Evolutionary conservation across 345 rosid genomes (phyloP).

Genomic region (Salix caprea): DNA sequence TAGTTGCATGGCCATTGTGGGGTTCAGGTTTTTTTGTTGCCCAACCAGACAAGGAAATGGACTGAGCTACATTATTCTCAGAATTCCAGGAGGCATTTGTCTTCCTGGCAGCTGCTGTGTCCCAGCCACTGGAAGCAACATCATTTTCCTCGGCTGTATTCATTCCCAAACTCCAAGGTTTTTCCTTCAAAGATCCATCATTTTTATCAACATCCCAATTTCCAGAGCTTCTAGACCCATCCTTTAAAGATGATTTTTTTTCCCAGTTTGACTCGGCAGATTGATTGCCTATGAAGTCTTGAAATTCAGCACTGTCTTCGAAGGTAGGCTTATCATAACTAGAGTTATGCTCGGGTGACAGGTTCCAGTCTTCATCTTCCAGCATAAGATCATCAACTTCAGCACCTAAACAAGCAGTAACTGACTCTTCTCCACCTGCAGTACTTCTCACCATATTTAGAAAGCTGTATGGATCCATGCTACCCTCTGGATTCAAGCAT

Average conservation of each 20-base stretch:
- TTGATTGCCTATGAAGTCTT: slow-evolving; percentile 27
- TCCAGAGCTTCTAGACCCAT: slow-evolving; percentile 22
- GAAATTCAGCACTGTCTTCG: slow-evolving; percentile 56
- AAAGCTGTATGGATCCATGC: slow-evolving; percentile 60
- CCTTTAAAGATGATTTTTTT: slow-evolving; percentile 12
- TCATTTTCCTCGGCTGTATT: slow-evolving; percentile 16
- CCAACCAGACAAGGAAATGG: slow-evolving; percentile 32
- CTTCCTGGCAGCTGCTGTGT: slow-evolving; percentile 23
- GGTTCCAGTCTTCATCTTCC: slow-evolving; percentile 60
- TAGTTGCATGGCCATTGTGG: neutral
- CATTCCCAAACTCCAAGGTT: slow-evolving; percentile 20
- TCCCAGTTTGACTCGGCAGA: slow-evolving; percentile 45
- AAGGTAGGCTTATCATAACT: slow-evolving; percentile 52
- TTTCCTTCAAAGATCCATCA: neutral
- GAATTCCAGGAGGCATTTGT: slow-evolving; percentile 15
- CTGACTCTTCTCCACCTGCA: slow-evolving; percentile 24
- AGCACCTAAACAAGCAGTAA: slow-evolving; percentile 64
- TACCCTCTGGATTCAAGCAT: slow-evolving; percentile 35
- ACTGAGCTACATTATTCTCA: slow-evolving; percentile 14
- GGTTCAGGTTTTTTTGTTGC: slow-evolving; percentile 13
- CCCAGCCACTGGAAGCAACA: slow-evolving; percentile 7
- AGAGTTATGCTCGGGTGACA: slow-evolving; percentile 63
- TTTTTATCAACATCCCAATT: slow-evolving; percentile 31
- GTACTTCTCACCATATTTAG: slow-evolving; percentile 65
- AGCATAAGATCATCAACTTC: slow-evolving; percentile 58